Percentiles rank a stretch among this genome's conserved stretches.
These are phyloP conservation scores for Hyphodiscus sp. DNA, from an alignment of 2,329 filamentous ascomycete species.

Conservation along the genomic window DNA sequence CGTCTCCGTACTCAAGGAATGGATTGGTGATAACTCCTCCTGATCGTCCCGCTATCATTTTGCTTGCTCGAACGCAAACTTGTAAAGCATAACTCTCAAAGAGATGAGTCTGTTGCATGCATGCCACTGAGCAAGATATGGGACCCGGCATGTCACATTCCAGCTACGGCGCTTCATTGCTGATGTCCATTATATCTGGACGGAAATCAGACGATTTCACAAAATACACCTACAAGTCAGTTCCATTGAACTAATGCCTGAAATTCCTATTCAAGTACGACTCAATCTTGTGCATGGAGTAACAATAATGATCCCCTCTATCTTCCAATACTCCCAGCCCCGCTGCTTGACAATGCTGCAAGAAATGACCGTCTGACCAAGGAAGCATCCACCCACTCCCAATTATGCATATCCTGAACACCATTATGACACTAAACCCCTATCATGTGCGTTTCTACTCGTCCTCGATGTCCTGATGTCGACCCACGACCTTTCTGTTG, in stretches of 20 bases:
- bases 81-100: no score
- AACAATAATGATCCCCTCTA: constrained; percentile 11
- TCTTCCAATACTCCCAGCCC: constrained; percentile 15
- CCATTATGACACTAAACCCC: constrained; percentile 9
- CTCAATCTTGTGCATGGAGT: constrained; percentile 6
- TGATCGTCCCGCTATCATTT: no score
- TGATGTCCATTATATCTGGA: no score
- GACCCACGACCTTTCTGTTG: constrained; percentile 64
- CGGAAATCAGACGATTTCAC: no score
- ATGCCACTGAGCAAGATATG: no score
- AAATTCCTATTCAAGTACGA: not conserved
- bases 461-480: constrained; percentile 59
- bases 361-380: constrained; percentile 7
- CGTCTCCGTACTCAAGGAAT: no score
- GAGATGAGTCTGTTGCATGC: no score
- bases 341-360: constrained; percentile 17
- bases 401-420: constrained; percentile 18
- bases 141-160: no score
- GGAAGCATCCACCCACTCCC: not conserved
- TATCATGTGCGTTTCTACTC: constrained; percentile 38
- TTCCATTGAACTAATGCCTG: not conserved
- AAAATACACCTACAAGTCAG: not conserved
- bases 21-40: no score
- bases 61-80: no score
- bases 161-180: no score